Evolutionary conservation across 1,139 yeast genomes (phyloP).

Genomic region (Nakaseomyces nivariensis): DNA sequence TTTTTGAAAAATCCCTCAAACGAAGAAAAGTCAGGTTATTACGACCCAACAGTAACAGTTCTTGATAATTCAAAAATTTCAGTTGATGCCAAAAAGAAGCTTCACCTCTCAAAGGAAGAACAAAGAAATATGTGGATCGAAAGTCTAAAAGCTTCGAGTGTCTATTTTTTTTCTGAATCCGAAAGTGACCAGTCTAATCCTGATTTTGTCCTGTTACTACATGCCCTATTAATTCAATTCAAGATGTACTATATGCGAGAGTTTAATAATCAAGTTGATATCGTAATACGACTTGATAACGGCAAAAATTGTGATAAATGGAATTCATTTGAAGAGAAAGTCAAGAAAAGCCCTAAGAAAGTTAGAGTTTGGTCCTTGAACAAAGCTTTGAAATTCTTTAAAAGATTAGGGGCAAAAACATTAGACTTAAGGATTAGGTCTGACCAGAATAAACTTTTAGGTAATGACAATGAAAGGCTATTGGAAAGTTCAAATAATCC

Average conservation of each 20-base stretch:
- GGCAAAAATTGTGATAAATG: neutral
- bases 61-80: neutral
- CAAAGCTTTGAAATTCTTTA: constrained; percentile 11
- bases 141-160: neutral
- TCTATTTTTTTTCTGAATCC: neutral
- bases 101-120: neutral
- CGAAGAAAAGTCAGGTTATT: neutral
- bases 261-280: neutral
- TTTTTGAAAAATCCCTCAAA: neutral
- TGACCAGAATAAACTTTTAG: neutral
- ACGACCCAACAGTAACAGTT: neutral
- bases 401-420: constrained; percentile 8
- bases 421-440: neutral
- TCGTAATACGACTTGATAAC: neutral
- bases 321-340: neutral
- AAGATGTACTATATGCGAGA: neutral
- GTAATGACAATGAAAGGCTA: neutral
- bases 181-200: neutral
- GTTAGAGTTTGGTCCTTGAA: constrained; percentile 14
- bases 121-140: neutral
- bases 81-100: neutral
- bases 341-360: constrained; percentile 4
- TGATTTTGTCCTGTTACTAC: neutral
- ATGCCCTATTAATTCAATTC: neutral
- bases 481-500: too few species aligned